Evolutionary conservation across 495 filamentous ascomycete species (phyloP).

Genomic region (Lineolata rhizophorae): DNA sequence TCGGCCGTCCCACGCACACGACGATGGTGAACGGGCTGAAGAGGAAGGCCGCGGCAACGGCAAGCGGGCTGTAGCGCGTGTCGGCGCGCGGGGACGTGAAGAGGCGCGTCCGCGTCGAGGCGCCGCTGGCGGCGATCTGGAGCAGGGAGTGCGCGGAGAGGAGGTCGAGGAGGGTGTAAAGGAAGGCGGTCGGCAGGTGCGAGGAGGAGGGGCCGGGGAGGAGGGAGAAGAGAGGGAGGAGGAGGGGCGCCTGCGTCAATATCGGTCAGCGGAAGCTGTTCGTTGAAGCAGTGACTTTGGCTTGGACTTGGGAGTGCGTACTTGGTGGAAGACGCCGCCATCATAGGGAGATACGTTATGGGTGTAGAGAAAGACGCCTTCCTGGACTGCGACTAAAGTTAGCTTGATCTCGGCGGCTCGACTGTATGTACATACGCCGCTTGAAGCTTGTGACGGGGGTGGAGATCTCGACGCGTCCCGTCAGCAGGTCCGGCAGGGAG

Average conservation of each 20-base stretch:
- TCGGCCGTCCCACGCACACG: constrained; percentile 80
- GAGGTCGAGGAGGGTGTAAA: constrained; percentile 68
- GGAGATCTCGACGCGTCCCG: constrained; percentile 84
- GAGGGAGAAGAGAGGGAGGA: constrained; percentile 76
- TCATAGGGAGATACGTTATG: constrained; percentile 96
- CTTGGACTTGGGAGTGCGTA: too few species aligned
- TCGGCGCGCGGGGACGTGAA: constrained; percentile 62
- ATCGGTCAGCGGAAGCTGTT: background rate
- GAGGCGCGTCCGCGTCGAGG: constrained; percentile 44
- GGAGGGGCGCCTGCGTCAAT: constrained; percentile 46
- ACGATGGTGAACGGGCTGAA: constrained; percentile 92
- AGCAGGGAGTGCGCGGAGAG: constrained; percentile 65
- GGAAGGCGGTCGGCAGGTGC: constrained; percentile 50
- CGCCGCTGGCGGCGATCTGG: constrained; percentile 63
- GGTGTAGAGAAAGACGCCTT: constrained; percentile 87
- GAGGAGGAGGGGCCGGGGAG: constrained; percentile 43
- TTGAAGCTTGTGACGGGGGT: constrained; percentile 97
- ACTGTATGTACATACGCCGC: constrained; percentile 39
- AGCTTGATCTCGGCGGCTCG: background rate
- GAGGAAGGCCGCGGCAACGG: constrained; percentile 66
- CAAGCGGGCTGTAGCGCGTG: constrained; percentile 51
- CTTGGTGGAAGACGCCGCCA: constrained; percentile 91
- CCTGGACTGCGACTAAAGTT: constrained; percentile 42
- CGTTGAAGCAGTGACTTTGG: too few species aligned
- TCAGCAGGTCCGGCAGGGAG: constrained; percentile 63